phyloP scores from a whole-genome alignment of 2,329 filamentous ascomycete species.

The Xylaria sp. region DNA sequence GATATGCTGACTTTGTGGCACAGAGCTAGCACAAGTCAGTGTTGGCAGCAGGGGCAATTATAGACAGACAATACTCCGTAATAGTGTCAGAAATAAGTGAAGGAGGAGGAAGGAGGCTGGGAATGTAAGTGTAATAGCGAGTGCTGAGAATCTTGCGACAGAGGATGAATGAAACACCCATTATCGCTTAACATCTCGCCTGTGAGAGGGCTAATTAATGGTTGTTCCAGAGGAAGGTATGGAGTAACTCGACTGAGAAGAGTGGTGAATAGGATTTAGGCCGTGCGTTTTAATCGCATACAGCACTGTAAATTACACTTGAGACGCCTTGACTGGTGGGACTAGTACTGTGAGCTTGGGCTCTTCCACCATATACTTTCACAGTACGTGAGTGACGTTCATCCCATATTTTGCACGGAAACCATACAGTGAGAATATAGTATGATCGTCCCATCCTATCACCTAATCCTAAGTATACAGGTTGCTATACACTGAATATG shows the following conservation, averaged over 20 bases:
- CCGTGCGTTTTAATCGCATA: not conserved
- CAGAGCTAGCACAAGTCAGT: conserved; percentile 6
- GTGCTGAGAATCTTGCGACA: not conserved
- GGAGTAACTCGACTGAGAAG: no score
- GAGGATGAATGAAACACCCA: conserved; percentile 4
- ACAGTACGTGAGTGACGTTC: not conserved
- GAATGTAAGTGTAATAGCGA: not conserved
- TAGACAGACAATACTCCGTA: not conserved
- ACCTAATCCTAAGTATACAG: no score
- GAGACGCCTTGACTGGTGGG: no score
- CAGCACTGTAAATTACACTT: conserved; percentile 15
- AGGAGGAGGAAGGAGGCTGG: conserved; percentile 9
- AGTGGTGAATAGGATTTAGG: conserved; percentile 10
- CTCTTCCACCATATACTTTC: not conserved
- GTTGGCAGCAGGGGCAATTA: not conserved
- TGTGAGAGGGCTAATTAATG: conserved; percentile 11
- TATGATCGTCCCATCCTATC: not conserved
- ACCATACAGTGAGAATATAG: not conserved
- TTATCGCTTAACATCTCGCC: not conserved
- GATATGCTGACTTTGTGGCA: conserved; percentile 31
- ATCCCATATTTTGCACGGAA: not conserved
- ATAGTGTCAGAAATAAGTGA: not conserved
- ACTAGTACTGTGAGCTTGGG: conserved; percentile 6
- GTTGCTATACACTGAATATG: no score
- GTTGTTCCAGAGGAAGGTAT: conserved; percentile 6